These are phyloP conservation scores for Colletotrichum kahawae DNA, from an alignment of 2,329 filamentous ascomycete species.

Conservation along the genomic window DNA sequence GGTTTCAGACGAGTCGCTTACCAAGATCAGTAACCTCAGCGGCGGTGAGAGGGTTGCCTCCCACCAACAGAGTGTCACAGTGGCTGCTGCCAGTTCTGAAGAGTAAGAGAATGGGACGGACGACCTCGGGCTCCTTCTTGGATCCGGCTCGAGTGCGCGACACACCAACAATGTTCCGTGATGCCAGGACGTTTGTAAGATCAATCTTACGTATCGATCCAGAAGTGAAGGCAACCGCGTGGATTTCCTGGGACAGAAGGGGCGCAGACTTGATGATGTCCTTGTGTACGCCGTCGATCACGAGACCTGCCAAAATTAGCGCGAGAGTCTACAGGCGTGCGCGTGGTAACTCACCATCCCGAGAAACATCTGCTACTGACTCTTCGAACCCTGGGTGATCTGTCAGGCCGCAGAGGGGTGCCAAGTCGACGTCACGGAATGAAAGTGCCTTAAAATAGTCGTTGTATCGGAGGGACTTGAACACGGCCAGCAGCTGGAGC, in stretches of 20 bases:
- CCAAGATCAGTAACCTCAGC: constrained; percentile 55
- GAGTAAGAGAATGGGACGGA: constrained; percentile 55
- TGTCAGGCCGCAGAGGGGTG: constrained; percentile 40
- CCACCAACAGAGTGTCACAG: constrained; percentile 57
- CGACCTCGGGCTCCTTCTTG: constrained; percentile 40
- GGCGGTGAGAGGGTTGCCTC: constrained; percentile 52
- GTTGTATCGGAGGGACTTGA: constrained; percentile 62
- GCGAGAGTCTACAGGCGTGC: not conserved
- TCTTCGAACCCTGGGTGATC: constrained; percentile 51
- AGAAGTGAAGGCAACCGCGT: constrained; percentile 60
- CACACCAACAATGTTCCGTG: constrained; percentile 7
- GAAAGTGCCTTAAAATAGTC: constrained; percentile 65
- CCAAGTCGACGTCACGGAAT: constrained; percentile 57
- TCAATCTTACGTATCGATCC: constrained; percentile 61
- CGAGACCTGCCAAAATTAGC: constrained; percentile 5
- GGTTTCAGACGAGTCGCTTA: constrained; percentile 27
- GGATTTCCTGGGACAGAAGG: constrained; percentile 60
- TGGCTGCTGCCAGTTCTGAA: constrained; percentile 50
- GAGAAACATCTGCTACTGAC: constrained; percentile 55
- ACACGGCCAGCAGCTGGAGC: constrained; percentile 60
- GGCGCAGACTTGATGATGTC: constrained; percentile 43
- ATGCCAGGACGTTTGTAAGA: constrained; percentile 46
- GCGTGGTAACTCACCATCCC: constrained; percentile 49
- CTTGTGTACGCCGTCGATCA: constrained; percentile 17
- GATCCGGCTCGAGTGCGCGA: constrained; percentile 9